Conservation (phyloP, 495 filamentous ascomycete genomes). For the Aspergillus sparsus region DNA sequence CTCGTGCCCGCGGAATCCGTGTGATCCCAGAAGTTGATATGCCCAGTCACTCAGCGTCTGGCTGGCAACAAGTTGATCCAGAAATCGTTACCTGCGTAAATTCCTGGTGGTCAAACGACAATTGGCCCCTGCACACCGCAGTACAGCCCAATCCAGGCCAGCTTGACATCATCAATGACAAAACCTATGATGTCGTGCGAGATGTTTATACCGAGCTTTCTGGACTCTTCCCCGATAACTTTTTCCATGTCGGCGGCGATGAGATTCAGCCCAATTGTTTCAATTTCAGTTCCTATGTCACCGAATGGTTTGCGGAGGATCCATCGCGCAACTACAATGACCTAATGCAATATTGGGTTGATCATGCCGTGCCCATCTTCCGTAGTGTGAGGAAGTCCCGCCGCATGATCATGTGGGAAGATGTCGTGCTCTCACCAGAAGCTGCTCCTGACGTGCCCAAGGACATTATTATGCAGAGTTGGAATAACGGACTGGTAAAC, state of each 20-base stretch:
- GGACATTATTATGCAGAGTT: constrained; percentile 55
- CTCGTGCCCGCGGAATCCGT: constrained; percentile 48
- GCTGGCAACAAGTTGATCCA: constrained; percentile 57
- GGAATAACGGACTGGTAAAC: constrained; percentile 55
- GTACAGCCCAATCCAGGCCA: constrained; percentile 60
- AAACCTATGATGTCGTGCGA: constrained; percentile 53
- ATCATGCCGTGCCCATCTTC: constrained; percentile 57
- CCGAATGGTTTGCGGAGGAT: constrained; percentile 51
- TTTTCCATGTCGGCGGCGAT: constrained; percentile 58
- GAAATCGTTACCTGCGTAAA: constrained; percentile 52
- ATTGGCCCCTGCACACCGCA: constrained; percentile 52
- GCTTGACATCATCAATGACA: constrained; percentile 56
- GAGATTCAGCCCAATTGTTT: constrained; percentile 56
- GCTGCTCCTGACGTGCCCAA: constrained; percentile 48
- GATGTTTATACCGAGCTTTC: constrained; percentile 57
- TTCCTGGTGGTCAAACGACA: constrained; percentile 60
- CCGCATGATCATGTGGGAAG: constrained; percentile 60
- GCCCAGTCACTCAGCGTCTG: constrained; percentile 52
- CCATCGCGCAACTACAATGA: constrained; percentile 53
- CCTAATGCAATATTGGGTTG: constrained; percentile 56
- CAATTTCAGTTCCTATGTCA: constrained; percentile 52
- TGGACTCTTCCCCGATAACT: constrained; percentile 51
- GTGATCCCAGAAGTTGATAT: constrained; percentile 56
- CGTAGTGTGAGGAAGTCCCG: constrained; percentile 37
- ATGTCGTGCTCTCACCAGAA: constrained; percentile 46